These are phyloP conservation scores for Begonia fuchsioides DNA, from an alignment of 306 rosid genomes.

Conservation along the genomic window DNA sequence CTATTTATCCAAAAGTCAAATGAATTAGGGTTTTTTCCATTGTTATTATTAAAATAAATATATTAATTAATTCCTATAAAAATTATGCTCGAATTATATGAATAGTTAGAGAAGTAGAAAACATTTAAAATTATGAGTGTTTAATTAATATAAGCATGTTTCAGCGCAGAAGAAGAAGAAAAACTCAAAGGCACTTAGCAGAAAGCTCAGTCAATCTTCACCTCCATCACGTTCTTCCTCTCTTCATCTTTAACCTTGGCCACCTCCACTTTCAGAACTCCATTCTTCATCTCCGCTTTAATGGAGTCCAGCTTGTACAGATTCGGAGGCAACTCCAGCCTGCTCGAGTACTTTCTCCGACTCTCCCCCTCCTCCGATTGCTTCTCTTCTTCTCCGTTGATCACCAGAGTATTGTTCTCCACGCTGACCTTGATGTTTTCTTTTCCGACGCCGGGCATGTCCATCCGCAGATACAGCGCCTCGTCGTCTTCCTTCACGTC, in stretches of 20 bases:
- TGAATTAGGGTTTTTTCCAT: no score
- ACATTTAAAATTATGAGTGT: no score
- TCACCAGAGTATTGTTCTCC: slow-evolving; percentile 47
- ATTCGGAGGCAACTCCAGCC: slow-evolving; percentile 43
- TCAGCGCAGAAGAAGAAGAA: no score
- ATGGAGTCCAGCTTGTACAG: slow-evolving; percentile 38
- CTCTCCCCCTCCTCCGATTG: slow-evolving; percentile 20
- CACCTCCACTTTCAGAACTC: slow-evolving; percentile 44
- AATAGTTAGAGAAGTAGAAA: no score
- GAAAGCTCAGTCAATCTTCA: slow-evolving; percentile 24
- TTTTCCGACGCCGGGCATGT: slow-evolving; percentile 63
- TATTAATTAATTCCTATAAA: no score
- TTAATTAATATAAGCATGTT: no score
- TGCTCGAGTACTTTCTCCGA: slow-evolving; percentile 30
- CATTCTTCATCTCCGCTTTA: slow-evolving; percentile 76
- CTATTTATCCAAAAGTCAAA: no score
- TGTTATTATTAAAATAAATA: no score
- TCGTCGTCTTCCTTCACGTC: slow-evolving; percentile 47
- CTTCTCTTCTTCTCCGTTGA: slow-evolving; percentile 39
- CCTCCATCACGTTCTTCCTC: slow-evolving; percentile 28
- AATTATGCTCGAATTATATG: no score
- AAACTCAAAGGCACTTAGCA: no score
- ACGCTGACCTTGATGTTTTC: slow-evolving; percentile 54
- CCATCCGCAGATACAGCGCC: slow-evolving; percentile 39
- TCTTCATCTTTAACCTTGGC: slow-evolving; percentile 54